Evolutionary conservation across 139 green algal species (phyloP), one percentile per base, ranked within the genome.

Genomic region (Yamagishiella unicocca): DNA sequence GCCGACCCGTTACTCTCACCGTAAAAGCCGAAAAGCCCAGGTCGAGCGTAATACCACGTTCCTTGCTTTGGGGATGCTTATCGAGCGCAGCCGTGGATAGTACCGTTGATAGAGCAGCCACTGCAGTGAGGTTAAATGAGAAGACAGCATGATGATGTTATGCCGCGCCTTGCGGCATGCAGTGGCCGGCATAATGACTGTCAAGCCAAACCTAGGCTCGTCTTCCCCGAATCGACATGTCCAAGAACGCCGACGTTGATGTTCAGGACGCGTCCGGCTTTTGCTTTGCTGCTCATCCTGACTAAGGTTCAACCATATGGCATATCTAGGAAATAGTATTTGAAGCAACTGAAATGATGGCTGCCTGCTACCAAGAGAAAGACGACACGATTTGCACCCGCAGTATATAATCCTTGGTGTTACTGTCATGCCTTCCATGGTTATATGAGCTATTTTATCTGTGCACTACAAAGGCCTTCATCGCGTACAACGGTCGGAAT

Each of bases 191-290:
- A n/a, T n/a, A n/a, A n/a, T n/a, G n/a, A n/a, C n/a, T n/a, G n/a
- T n/a, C n/a, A n/a, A n/a, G n/a, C n/a, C n/a, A n/a, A 54, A 98
- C 95, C 96, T 3, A 99, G 89, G 61, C 93, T 97, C 7, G 97
- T 99, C 88, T 99, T 99, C 22, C 97, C 97, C 75, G 94, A 97
- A 88, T 99, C 97, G 3, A 99, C 96, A 89, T 99, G 97, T 0
- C 97, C 97, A 33, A 99, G 83, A 0, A 99, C 93, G 0, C 97
- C 97, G 0, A 98, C 96, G 76, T 98, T 99, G 2, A 99, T 76
- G 85, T 99, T 99, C 0, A 97, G 45, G 1, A 87, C 31, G 4
- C 81, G 64, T 31, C 58, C 58, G 29, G 38, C 35, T 1, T 10
- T 70, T 19, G 17, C 27, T 31, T 71, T 71, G 62, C 62, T 71